Percentiles rank a stretch among this genome's conserved stretches.
These are phyloP conservation scores for Haematococcus lacustris DNA, from an alignment of 139 green algal genomes.

Conservation along the genomic window DNA sequence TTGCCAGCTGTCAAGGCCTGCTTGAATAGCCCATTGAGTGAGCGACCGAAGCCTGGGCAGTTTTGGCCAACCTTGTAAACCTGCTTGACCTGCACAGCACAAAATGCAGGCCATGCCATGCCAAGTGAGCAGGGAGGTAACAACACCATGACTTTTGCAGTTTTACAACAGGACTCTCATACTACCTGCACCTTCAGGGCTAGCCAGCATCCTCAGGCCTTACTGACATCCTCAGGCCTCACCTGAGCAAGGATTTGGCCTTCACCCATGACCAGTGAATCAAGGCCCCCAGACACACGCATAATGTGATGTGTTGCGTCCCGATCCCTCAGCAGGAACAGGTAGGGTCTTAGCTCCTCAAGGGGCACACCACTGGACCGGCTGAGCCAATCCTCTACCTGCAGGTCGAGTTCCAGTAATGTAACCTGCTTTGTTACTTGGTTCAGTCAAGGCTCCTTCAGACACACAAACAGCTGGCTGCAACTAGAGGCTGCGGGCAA, in stretches of 20 bases:
- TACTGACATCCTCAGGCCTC: constrained; percentile 36
- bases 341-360: constrained; percentile 85
- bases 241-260: constrained; percentile 98
- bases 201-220: too few relatives aligned
- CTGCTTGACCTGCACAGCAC: constrained; percentile 25
- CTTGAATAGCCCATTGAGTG: constrained; percentile 98
- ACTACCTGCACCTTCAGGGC: too few relatives aligned
- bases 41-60: constrained; percentile 84
- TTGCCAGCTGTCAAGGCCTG: constrained; percentile 96
- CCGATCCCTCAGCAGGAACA: constrained; percentile 93
- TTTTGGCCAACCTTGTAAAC: constrained; percentile 93
- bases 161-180: too few relatives aligned
- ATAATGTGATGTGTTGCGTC: constrained; percentile 95
- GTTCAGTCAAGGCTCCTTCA: too few relatives aligned
- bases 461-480: too few relatives aligned
- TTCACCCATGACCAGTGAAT: constrained; percentile 98
- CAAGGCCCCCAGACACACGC: constrained; percentile 87
- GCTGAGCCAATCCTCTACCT: constrained; percentile 95
- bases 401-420: neutral
- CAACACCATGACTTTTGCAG: neutral
- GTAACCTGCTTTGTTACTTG: too few relatives aligned
- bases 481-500: too few relatives aligned
- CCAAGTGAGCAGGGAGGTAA: too few relatives aligned
- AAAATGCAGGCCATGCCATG: too few relatives aligned
- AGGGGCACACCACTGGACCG: constrained; percentile 80